Conservation (phyloP, 2,329 filamentous ascomycete genomes). For the Ceratocystis variospora region DNA sequence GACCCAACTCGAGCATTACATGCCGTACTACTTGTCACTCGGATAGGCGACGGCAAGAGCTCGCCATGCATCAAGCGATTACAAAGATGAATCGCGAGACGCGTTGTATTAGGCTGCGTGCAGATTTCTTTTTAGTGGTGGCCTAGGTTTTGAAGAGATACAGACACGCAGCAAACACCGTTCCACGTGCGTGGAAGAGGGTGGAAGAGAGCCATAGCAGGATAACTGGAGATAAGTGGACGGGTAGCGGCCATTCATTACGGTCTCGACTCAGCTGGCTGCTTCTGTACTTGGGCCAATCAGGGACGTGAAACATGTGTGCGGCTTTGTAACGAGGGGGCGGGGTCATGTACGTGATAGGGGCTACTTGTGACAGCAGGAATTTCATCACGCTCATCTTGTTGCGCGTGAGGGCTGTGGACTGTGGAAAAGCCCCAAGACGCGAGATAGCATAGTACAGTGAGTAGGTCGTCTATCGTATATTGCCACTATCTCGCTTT, state of each 20-base stretch:
- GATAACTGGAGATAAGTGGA: neutral
- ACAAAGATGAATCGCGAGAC: neutral
- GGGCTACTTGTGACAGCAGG: neutral
- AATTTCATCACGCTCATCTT: neutral
- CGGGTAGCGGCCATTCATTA: neutral
- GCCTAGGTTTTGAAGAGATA: neutral
- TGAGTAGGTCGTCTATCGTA: neutral
- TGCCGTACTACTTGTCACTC: neutral
- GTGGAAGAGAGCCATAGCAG: neutral
- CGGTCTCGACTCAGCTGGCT: neutral
- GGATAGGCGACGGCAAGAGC: neutral
- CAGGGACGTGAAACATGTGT: neutral
- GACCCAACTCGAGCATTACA: neutral
- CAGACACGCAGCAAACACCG: neutral
- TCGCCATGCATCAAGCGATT: neutral
- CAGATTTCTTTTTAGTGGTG: neutral
- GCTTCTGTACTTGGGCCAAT: neutral
- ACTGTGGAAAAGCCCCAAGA: neutral
- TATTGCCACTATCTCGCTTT: neutral
- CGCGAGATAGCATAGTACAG: neutral
- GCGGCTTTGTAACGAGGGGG: neutral
- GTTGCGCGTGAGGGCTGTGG: neutral
- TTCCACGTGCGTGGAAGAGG: neutral
- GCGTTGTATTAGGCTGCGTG: neutral
- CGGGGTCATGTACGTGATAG: slow-evolving; percentile 1